Percentiles rank a stretch among this genome's conserved stretches.
These are phyloP conservation scores for Wickerhamomyces sp. DNA, from an alignment of 1,139 yeast genomes.

Conservation along the genomic window DNA sequence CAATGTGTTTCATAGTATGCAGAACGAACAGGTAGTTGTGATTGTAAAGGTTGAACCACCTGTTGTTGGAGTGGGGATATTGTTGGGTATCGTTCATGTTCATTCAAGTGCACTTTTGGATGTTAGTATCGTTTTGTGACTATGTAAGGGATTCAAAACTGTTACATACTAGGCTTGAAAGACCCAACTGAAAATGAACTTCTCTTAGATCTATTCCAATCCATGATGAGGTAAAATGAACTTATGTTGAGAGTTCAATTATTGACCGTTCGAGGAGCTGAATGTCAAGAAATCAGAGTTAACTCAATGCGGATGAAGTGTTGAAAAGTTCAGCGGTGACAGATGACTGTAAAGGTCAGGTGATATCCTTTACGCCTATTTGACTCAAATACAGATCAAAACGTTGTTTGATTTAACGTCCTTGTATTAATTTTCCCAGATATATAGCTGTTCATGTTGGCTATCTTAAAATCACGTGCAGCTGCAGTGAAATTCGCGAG, in stretches of 20 bases:
- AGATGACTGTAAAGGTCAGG: no score
- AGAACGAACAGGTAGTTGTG: slow-evolving; percentile 32
- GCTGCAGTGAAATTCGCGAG: no score
- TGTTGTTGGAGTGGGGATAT: slow-evolving; percentile 10
- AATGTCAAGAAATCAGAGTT: not conserved
- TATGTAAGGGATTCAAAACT: not conserved
- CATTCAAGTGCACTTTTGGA: slow-evolving; percentile 7
- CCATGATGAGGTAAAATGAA: slow-evolving; percentile 10
- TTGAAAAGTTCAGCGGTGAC: no score
- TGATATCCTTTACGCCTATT: no score
- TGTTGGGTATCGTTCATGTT: slow-evolving; percentile 14
- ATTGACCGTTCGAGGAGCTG: not conserved
- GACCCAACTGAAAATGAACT: slow-evolving; percentile 24
- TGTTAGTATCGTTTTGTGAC: not conserved
- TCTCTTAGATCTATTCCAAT: slow-evolving; percentile 22
- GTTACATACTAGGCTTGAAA: slow-evolving; percentile 14
- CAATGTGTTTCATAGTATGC: slow-evolving; percentile 55
- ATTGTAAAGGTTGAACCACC: slow-evolving; percentile 8
- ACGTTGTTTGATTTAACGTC: no score
- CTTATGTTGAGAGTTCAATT: not conserved
- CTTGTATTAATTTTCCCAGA: no score
- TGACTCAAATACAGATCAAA: no score
- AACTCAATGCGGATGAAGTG: no score
- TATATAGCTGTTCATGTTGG: no score
- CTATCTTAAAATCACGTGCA: no score